phyloP scores from a whole-genome alignment of 768 basidiomycete species.

The Kwoniella bestiolae region DNA sequence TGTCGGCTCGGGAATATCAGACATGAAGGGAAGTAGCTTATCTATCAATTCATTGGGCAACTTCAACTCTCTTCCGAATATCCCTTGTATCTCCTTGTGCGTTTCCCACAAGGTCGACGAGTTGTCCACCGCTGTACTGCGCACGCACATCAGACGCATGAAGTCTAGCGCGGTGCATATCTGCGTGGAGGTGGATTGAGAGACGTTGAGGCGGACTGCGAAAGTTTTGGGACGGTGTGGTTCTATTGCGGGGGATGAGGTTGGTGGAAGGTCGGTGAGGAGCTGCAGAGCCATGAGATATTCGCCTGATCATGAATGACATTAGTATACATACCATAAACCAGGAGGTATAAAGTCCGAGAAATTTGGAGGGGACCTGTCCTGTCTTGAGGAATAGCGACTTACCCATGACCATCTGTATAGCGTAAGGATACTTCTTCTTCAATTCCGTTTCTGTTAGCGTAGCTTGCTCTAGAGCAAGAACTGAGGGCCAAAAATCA shows the following conservation, averaged over 20 bases:
- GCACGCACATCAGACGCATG: conserved; percentile 1
- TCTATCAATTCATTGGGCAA: conserved; percentile 11
- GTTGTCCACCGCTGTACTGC: neutral
- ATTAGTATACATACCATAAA: no score
- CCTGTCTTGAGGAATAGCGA: neutral
- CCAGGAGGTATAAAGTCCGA: no score
- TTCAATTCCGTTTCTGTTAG: neutral
- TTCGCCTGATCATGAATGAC: conserved; percentile 2
- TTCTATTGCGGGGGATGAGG: neutral
- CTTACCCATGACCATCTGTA: conserved; percentile 22
- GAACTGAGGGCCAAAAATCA: neutral
- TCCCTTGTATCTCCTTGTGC: neutral
- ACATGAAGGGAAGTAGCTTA: conserved; percentile 12
- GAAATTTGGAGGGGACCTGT: no score
- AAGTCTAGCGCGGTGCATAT: neutral
- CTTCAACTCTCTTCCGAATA: conserved; percentile 1
- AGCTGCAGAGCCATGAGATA: conserved; percentile 8
- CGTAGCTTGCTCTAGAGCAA: conserved; percentile 22
- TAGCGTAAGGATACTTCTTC: conserved; percentile 13
- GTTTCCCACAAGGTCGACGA: conserved; percentile 10
- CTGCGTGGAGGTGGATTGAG: conserved; percentile 9
- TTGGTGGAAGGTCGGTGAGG: conserved; percentile 8
- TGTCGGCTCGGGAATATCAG: neutral
- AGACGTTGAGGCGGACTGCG: conserved; percentile 14
- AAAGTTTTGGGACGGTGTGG: conserved; percentile 13